phyloP scores from a whole-genome alignment of 139 green algal genomes.

The Micractinium sp. region DNA sequence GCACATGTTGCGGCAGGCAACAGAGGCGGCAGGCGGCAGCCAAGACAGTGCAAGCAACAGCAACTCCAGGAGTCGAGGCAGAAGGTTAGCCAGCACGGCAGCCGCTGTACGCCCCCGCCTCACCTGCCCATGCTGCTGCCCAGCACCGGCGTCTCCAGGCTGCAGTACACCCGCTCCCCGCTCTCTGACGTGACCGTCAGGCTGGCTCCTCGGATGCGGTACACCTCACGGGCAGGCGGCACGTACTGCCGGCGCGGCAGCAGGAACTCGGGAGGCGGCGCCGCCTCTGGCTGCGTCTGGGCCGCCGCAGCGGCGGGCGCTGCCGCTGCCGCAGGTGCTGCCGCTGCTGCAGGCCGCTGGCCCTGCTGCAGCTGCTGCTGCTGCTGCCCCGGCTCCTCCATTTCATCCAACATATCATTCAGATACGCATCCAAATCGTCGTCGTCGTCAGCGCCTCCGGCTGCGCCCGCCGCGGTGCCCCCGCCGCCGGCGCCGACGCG shows the following conservation, averaged over 20 bases:
- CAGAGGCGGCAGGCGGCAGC: too few species aligned
- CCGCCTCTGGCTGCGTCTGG: background rate
- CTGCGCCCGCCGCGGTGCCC: background rate
- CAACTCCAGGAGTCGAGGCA: too few species aligned
- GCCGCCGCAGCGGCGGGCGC: background rate
- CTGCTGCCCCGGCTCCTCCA: background rate
- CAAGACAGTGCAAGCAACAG: too few species aligned
- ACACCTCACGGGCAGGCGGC: conserved; percentile 5
- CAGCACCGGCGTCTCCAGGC: background rate
- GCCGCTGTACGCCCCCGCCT: too few species aligned
- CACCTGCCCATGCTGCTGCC: background rate
- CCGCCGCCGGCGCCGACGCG: background rate
- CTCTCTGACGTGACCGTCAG: conserved; percentile 30
- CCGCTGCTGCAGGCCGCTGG: background rate
- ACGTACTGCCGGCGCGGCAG: conserved; percentile 5
- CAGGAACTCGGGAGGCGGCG: background rate
- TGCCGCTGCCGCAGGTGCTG: background rate
- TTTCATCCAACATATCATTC: background rate
- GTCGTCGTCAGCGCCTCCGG: background rate
- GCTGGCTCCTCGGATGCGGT: conserved; percentile 14
- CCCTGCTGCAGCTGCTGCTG: background rate
- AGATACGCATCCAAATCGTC: background rate
- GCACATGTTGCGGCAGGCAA: too few species aligned
- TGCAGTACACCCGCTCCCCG: conserved; percentile 57
- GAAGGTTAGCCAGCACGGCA: too few species aligned